Evolutionary conservation across 768 basidiomycete genomes (phyloP).

Genomic region (Trametes maxima): DNA sequence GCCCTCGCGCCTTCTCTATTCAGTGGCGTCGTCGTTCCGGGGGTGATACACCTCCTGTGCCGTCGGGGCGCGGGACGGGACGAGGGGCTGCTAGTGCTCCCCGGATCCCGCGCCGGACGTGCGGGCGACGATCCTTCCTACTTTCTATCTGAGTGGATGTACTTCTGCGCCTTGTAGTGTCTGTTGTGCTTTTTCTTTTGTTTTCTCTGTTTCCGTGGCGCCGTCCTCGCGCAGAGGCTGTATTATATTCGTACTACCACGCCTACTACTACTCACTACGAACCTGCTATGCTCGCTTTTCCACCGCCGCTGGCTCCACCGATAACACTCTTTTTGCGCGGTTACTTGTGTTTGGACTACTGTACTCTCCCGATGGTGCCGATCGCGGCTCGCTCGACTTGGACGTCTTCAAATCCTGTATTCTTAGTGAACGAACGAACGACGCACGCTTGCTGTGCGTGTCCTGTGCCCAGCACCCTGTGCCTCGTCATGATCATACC

Average conservation of each 20-base stretch:
- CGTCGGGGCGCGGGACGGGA: neutral
- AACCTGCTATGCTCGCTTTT: neutral
- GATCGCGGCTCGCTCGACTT: neutral
- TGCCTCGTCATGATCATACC: neutral
- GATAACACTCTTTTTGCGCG: neutral
- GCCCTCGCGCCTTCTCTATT: conserved; percentile 8
- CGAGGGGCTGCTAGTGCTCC: neutral
- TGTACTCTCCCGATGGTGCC: neutral
- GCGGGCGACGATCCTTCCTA: conserved; percentile 1
- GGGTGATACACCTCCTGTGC: neutral
- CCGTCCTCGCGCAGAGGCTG: conserved; percentile 1
- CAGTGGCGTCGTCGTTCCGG: conserved; percentile 3
- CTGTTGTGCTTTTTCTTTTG: conserved; percentile 1
- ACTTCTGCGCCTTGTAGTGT: conserved; percentile 9
- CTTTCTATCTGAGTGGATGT: conserved; percentile 13
- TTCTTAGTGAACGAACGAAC: conserved; percentile 1
- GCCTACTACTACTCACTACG: neutral
- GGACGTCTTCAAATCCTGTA: conserved; percentile 4
- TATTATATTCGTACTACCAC: neutral
- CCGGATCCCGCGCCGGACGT: conserved; percentile 13
- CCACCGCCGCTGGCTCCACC: neutral
- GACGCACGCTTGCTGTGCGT: neutral
- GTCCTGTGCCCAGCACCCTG: conserved; percentile 1
- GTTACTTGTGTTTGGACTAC: neutral
- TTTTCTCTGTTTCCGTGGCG: neutral